phyloP scores from a whole-genome alignment of 768 basidiomycete species.

The Leucogyrophana mollusca region DNA sequence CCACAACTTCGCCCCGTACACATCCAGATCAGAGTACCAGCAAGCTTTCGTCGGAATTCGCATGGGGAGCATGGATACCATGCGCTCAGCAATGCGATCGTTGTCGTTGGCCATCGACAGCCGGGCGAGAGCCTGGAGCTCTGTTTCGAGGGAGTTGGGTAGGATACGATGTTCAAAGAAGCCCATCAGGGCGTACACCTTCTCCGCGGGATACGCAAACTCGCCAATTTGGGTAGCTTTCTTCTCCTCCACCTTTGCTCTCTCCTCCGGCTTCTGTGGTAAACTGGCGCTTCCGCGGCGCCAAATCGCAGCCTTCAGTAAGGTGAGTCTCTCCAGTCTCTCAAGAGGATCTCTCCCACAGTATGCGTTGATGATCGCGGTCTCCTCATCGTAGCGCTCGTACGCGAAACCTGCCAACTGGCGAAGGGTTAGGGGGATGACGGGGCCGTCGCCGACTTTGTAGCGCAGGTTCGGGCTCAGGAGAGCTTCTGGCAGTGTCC shows the following conservation, averaged over 20 bases:
- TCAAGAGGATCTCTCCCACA: conserved; percentile 7
- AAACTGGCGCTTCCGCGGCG: conserved; percentile 12
- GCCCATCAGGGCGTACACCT: conserved; percentile 20
- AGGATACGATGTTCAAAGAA: conserved; percentile 21
- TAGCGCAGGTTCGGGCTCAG: conserved; percentile 10
- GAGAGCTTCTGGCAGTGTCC: conserved; percentile 14
- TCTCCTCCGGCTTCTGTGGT: conserved; percentile 2
- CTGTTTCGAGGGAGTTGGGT: conserved; percentile 11
- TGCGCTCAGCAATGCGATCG: conserved; percentile 19
- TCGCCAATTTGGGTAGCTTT: background rate
- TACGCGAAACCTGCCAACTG: conserved; percentile 24
- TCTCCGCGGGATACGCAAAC: conserved; percentile 14
- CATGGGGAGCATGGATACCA: conserved; percentile 17
- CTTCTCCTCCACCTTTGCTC: background rate
- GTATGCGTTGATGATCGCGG: conserved; percentile 18
- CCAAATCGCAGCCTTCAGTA: conserved; percentile 19
- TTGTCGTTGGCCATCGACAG: conserved; percentile 22
- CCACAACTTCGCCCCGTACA: conserved; percentile 15
- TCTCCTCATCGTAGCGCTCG: conserved; percentile 9
- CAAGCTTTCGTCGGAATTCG: conserved; percentile 1
- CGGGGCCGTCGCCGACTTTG: conserved; percentile 4
- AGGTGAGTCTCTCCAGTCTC: conserved; percentile 14
- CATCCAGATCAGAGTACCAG: conserved; percentile 18
- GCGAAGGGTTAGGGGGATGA: conserved; percentile 18
- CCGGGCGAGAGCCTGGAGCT: conserved; percentile 14